These are phyloP conservation scores for Amanita pallidorosea DNA, from an alignment of 768 basidiomycete genomes.

Conservation along the genomic window DNA sequence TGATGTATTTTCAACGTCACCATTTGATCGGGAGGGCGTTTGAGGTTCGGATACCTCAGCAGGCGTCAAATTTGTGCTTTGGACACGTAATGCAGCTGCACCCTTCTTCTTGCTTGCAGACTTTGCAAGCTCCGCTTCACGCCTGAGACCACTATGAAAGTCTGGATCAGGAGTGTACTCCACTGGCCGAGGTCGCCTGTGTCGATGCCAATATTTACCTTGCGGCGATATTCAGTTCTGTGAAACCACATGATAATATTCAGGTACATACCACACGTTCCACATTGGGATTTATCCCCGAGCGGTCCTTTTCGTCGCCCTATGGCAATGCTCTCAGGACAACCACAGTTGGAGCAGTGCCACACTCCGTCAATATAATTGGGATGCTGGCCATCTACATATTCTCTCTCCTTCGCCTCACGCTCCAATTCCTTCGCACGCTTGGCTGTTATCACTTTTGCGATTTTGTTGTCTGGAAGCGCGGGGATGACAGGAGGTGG, in stretches of 20 bases:
- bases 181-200: slow-evolving; percentile 70
- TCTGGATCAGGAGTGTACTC: slow-evolving; percentile 71
- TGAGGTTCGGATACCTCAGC: slow-evolving; percentile 37
- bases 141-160: slow-evolving; percentile 46
- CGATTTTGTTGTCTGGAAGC: slow-evolving; percentile 36
- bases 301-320: slow-evolving; percentile 84
- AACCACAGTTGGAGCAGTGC: slow-evolving; percentile 94
- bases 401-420: slow-evolving; percentile 78
- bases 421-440: slow-evolving; percentile 65
- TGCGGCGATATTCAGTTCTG: slow-evolving; percentile 38
- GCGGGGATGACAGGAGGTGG: slow-evolving; percentile 24
- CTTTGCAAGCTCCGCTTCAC: slow-evolving; percentile 47
- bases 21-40: slow-evolving; percentile 33
- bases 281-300: slow-evolving; percentile 86
- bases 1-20: slow-evolving; percentile 21
- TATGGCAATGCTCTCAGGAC: slow-evolving; percentile 77
- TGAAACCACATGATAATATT: slow-evolving; percentile 80
- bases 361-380: slow-evolving; percentile 80
- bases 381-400: slow-evolving; percentile 71
- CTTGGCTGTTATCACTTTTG: slow-evolving; percentile 43
- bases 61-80: slow-evolving; percentile 28
- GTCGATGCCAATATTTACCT: slow-evolving; percentile 90
- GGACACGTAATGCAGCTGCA: slow-evolving; percentile 37
- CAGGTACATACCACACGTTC: slow-evolving; percentile 79
- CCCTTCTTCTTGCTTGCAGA: slow-evolving; percentile 46